Evolutionary conservation across 2,329 filamentous ascomycete species (phyloP).

Genomic region (Pseudocercospora macadamiae): DNA sequence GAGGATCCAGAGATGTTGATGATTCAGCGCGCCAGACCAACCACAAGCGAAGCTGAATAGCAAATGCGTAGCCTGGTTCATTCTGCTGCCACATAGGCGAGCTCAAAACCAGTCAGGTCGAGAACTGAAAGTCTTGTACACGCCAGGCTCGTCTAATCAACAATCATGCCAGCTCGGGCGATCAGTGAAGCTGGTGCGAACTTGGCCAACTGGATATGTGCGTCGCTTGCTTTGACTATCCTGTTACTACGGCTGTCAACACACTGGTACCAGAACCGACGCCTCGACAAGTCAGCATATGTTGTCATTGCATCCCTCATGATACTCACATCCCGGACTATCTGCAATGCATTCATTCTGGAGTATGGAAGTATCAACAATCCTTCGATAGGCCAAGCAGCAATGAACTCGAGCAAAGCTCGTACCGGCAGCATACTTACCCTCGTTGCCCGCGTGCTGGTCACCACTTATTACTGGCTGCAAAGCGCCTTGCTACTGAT

Average conservation of each 20-base stretch:
- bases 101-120: too few species aligned
- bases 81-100: too few species aligned
- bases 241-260: conserved; percentile 14
- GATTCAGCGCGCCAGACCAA: background rate
- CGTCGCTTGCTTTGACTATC: conserved; percentile 15
- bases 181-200: conserved; percentile 10
- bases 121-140: too few species aligned
- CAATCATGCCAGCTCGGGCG: background rate
- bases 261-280: conserved; percentile 9
- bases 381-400: background rate
- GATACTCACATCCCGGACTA: conserved; percentile 10
- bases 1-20: background rate
- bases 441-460: conserved; percentile 18
- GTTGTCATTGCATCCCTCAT: conserved; percentile 13
- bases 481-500: conserved; percentile 21
- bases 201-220: conserved; percentile 24
- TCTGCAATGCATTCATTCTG: conserved; percentile 14
- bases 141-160: too few species aligned
- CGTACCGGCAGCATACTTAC: conserved; percentile 21
- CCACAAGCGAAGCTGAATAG: background rate
- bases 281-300: conserved; percentile 11
- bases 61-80: too few species aligned
- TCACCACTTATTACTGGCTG: conserved; percentile 25
- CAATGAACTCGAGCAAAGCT: background rate
- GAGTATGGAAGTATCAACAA: conserved; percentile 5